phyloP scores from a whole-genome alignment of 2,329 filamentous ascomycete genomes.

The Alternaria arborescens region DNA sequence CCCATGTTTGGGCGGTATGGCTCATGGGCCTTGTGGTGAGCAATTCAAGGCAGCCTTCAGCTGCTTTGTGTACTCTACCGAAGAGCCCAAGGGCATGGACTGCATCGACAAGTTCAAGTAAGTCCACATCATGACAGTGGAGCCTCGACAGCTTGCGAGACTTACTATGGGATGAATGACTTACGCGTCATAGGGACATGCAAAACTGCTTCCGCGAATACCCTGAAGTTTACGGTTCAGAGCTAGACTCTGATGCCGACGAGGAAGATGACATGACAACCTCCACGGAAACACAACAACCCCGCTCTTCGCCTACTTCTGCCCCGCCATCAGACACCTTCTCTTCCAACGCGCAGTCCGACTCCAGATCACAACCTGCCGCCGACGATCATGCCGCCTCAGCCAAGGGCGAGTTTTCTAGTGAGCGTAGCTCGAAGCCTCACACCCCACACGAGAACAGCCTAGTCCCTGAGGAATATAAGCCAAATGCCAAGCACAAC shows the following conservation, averaged over 20 bases:
- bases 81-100: constrained; percentile 97
- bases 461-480: constrained; percentile 33
- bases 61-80: constrained; percentile 95
- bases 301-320: constrained; percentile 3
- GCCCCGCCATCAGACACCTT: background rate
- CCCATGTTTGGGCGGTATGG: constrained; percentile 97
- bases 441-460: constrained; percentile 17
- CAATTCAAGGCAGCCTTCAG: constrained; percentile 96
- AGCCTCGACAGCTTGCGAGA: background rate
- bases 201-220: constrained; percentile 95
- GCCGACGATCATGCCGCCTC: constrained; percentile 14
- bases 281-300: constrained; percentile 10
- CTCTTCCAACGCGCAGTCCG: constrained; percentile 5
- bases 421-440: constrained; percentile 19
- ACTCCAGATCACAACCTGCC: constrained; percentile 3
- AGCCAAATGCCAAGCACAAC: constrained; percentile 20
- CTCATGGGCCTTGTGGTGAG: constrained; percentile 91
- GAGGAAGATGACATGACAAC: constrained; percentile 63
- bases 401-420: constrained; percentile 13
- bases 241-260: constrained; percentile 82
- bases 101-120: constrained; percentile 98
- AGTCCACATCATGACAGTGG: constrained; percentile 45
- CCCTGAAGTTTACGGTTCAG: constrained; percentile 90
- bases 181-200: constrained; percentile 73
- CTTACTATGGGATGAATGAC: background rate